Evolutionary conservation across 441 rosid species (phyloP).

Genomic region (Populus hybrid): DNA sequence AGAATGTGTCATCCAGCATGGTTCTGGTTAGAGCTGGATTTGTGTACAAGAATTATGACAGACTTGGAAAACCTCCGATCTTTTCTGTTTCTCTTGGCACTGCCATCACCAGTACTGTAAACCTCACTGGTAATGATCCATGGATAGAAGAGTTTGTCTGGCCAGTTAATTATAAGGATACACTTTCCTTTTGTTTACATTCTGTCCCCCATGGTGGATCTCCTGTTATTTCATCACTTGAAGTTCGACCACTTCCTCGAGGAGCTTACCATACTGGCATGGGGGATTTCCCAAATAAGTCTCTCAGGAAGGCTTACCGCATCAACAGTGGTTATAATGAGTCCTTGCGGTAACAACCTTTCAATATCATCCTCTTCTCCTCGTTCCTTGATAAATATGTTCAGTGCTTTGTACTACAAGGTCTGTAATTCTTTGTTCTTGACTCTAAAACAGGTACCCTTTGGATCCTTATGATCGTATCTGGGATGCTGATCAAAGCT

Average conservation of each 20-base stretch:
- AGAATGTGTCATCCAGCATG: conserved; percentile 41
- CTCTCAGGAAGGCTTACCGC: conserved; percentile 59
- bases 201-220: conserved; percentile 45
- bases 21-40: conserved; percentile 71
- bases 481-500: conserved; percentile 78
- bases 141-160: conserved; percentile 79
- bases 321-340: conserved; percentile 72
- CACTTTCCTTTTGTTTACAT: conserved; percentile 52
- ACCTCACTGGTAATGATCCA: conserved; percentile 65
- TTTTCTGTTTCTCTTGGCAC: conserved; percentile 71
- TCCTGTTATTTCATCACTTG: conserved; percentile 79
- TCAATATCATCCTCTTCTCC: neutral
- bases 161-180: conserved; percentile 43
- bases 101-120: conserved; percentile 48
- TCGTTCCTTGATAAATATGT: neutral
- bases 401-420: neutral
- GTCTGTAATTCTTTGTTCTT: conserved; percentile 5
- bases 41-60: conserved; percentile 71
- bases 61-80: conserved; percentile 59
- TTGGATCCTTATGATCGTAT: conserved; percentile 78
- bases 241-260: conserved; percentile 72
- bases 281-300: conserved; percentile 34
- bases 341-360: conserved; percentile 45
- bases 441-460: conserved; percentile 58
- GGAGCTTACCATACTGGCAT: conserved; percentile 58